These are phyloP conservation scores for Xylaria arbuscula DNA, from an alignment of 2,329 filamentous ascomycete genomes.

Conservation along the genomic window DNA sequence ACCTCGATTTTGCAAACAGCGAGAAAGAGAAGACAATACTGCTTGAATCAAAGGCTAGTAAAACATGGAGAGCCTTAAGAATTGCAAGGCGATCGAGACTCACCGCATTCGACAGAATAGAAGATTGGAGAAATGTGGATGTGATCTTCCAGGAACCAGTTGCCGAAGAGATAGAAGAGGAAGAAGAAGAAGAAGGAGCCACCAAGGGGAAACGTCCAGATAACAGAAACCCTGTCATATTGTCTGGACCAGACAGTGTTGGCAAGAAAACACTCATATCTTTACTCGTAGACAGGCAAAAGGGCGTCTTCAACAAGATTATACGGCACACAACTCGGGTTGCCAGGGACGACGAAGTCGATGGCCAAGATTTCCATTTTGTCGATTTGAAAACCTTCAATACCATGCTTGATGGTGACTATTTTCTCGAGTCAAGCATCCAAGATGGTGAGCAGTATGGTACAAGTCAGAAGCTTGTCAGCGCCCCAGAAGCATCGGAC, in stretches of 20 bases:
- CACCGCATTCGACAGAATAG: constrained; percentile 85
- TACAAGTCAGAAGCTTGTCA: constrained; percentile 65
- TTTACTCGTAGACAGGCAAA: constrained; percentile 71
- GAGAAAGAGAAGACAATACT: constrained; percentile 66
- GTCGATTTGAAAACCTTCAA: constrained; percentile 67
- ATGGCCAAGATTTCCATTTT: constrained; percentile 65
- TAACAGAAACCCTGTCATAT: constrained; percentile 68
- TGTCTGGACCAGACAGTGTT: constrained; percentile 72
- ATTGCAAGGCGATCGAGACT: constrained; percentile 80
- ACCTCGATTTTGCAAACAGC: constrained; percentile 82
- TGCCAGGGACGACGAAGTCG: constrained; percentile 61
- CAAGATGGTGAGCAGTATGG: constrained; percentile 64
- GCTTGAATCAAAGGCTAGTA: constrained; percentile 82
- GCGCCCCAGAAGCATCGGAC: constrained; percentile 62
- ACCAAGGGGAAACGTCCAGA: constrained; percentile 53
- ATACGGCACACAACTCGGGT: constrained; percentile 66
- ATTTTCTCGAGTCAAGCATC: constrained; percentile 67
- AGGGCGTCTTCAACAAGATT: constrained; percentile 71
- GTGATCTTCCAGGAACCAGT: constrained; percentile 63
- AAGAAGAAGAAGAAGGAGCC: constrained; percentile 49
- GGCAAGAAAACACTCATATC: constrained; percentile 73
- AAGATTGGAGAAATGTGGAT: constrained; percentile 79
- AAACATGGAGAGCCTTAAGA: constrained; percentile 89
- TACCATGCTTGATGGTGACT: constrained; percentile 68
- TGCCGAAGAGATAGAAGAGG: constrained; percentile 51